phyloP scores from a whole-genome alignment of 129 eudicot genomes.

The Chrysanthemum makinoi region DNA sequence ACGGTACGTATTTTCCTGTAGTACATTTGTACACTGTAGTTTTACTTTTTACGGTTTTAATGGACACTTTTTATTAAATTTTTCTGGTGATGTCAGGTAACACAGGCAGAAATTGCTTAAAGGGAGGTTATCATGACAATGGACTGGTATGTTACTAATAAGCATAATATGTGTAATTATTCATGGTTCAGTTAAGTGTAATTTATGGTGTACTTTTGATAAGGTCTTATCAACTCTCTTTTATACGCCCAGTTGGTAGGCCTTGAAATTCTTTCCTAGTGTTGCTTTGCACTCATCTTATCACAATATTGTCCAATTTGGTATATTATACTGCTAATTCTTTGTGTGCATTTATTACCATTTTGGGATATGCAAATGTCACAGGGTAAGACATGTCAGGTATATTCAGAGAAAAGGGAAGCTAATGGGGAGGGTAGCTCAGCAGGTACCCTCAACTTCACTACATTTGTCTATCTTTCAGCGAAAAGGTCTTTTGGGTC shows the following conservation, averaged over 20 bases:
- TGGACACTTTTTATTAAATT: not conserved
- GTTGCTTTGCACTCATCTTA: not conserved
- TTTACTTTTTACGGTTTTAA: not conserved
- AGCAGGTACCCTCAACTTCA: constrained; percentile 35
- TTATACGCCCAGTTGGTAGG: too few relatives aligned
- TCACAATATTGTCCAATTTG: constrained; percentile 4
- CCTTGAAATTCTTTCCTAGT: constrained; percentile 4
- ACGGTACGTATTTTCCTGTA: constrained; percentile 28
- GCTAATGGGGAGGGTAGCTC: constrained; percentile 40
- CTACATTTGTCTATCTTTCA: not conserved
- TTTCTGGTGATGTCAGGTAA: constrained; percentile 29
- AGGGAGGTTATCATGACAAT: constrained; percentile 28
- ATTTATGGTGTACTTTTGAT: too few relatives aligned
- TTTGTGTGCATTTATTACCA: constrained; percentile 20
- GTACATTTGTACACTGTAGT: not conserved
- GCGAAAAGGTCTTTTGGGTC: too few relatives aligned
- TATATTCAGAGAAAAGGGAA: constrained; percentile 32
- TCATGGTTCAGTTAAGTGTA: not conserved
- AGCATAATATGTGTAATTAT: not conserved
- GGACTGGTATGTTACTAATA: constrained; percentile 48
- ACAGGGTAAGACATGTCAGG: constrained; percentile 47
- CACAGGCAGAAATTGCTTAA: constrained; percentile 24
- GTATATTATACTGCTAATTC: constrained; percentile 4
- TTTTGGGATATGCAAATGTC: constrained; percentile 28
- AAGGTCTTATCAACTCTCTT: not conserved